Evolutionary conservation across 345 rosid genomes (phyloP).

Genomic region (Mangifera indica): DNA sequence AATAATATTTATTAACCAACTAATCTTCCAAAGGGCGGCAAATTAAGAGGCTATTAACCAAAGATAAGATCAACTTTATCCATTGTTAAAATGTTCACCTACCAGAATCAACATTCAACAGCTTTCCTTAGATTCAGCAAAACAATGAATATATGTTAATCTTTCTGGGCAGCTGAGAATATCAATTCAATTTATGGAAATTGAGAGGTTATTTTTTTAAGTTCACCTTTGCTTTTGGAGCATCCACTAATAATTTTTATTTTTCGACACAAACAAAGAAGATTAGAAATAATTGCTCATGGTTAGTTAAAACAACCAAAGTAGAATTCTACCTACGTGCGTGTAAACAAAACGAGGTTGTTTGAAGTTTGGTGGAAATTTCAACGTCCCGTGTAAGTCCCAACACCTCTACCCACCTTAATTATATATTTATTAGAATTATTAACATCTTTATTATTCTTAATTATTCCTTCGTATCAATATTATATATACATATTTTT

Average conservation of each 20-base stretch:
- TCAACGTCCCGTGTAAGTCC: not conserved
- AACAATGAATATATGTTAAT: not conserved
- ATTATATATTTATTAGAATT: too few relatives aligned
- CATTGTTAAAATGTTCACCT: not conserved
- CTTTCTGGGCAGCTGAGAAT: not conserved
- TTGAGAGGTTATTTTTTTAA: not conserved
- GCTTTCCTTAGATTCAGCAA: conserved; percentile 18
- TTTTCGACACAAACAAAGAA: not conserved
- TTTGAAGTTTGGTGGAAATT: not conserved
- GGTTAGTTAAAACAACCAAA: conserved; percentile 4
- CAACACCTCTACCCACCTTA: not conserved
- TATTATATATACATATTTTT: too few relatives aligned
- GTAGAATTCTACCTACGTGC: not conserved
- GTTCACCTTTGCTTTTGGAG: not conserved
- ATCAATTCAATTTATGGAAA: not conserved
- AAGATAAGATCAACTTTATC: too few relatives aligned
- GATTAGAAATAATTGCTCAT: not conserved
- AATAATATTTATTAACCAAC: too few relatives aligned
- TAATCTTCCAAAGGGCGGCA: not conserved
- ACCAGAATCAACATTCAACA: not conserved
- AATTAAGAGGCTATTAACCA: not conserved
- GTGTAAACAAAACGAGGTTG: not conserved
- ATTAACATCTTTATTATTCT: not conserved
- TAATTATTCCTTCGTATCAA: not conserved
- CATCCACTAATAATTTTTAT: not conserved